These are phyloP conservation scores for Fusarium citri DNA, from an alignment of 2,329 filamentous ascomycete species.

Conservation along the genomic window DNA sequence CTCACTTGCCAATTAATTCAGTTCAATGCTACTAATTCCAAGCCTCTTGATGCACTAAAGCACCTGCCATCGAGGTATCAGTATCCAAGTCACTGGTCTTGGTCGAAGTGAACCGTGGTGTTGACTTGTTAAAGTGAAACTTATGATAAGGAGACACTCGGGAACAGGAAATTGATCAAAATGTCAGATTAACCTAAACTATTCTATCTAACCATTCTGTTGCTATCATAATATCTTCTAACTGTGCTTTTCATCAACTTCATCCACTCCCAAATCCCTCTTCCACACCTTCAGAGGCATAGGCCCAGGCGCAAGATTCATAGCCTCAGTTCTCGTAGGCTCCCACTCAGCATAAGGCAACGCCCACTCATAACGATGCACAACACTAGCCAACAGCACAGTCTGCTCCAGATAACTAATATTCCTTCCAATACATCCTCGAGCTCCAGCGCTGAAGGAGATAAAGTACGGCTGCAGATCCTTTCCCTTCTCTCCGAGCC, in stretches of 20 bases:
- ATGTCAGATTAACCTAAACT: not conserved
- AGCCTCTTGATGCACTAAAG: too few species aligned
- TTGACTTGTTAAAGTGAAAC: not conserved
- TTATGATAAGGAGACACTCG: accelerated
- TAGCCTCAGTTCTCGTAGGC: conserved; percentile 36
- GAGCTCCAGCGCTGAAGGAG: conserved; percentile 55
- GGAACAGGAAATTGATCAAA: not conserved
- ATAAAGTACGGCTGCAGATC: conserved; percentile 54
- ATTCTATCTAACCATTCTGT: not conserved
- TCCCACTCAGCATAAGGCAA: conserved; percentile 37
- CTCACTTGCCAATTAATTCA: too few species aligned
- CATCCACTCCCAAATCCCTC: conserved; percentile 24
- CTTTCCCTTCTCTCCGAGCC: conserved; percentile 52
- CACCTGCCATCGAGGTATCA: too few species aligned
- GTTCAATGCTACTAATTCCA: too few species aligned
- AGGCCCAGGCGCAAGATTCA: conserved; percentile 36
- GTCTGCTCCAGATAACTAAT: conserved; percentile 60
- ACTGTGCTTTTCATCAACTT: conserved; percentile 19
- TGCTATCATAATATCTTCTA: not conserved
- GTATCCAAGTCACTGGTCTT: not conserved
- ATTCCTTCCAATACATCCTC: conserved; percentile 57
- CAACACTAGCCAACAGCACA: conserved; percentile 55
- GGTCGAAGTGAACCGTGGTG: not conserved
- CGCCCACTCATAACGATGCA: conserved; percentile 57
- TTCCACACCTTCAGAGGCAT: conserved; percentile 45